Evolutionary conservation across 306 rosid genomes (phyloP), one percentile per base, ranked within the genome.

Genomic region (Sindora glabra): DNA sequence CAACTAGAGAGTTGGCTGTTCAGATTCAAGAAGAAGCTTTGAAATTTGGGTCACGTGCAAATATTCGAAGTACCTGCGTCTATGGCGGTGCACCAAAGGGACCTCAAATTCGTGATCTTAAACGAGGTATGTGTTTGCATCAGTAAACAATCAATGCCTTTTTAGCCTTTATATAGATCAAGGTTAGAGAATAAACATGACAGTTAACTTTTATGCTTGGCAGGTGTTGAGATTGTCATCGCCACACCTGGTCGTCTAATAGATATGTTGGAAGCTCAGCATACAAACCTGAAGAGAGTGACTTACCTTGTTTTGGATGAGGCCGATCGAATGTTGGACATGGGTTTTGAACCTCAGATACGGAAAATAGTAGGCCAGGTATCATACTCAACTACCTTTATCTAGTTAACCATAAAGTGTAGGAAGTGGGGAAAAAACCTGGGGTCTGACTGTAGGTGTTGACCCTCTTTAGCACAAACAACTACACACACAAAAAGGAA

Each of bases 301-400:
- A 92, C 96, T 22, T 88, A 88, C 64, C 94, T 92, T 47, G 96
- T 92, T 38, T 77, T 92, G 67, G 98, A 92, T 71, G 96, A 92
- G 72, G 98, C 98, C 55, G 98, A 92, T 78, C 71, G 98, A 68
- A 92, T 92, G 98, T 77, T 92, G 78, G 98, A 92, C 76, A 92
- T 92, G 98, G 98, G 98, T 54, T 92, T 92, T 78, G 98, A 92
- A 64, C 98, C 98, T 60, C 98, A 92, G 62, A 92, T 92, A 76
- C 70, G 94, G 68, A 92, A 89, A 67, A 86, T 92, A 51, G 51
- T 86, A 1, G 59, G 80, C 78, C 98, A 92, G 84, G 96, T 86
- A 83, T 38, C 69, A 23, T 59, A 22, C 48, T 42, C 37, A 58
- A 57, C 33, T 51, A 22, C 47, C 41, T 9, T 52, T 5, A 5